Base-by-base conservation (phyloP, 2,329 filamentous ascomycete genomes). In the Beauveria varroae region DNA sequence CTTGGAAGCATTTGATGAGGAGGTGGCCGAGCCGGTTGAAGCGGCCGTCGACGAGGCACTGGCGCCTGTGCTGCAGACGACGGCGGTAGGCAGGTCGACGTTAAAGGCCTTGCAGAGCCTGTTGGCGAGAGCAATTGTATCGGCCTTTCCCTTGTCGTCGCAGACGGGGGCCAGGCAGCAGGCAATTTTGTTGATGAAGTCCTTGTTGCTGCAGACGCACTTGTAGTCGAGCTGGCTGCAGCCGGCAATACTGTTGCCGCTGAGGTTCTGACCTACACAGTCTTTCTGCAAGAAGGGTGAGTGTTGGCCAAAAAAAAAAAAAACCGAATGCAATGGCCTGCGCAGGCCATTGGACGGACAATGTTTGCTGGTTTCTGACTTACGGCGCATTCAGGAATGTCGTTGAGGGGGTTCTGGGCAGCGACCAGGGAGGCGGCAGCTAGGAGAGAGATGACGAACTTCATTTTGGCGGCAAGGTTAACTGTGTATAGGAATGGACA, bases 191-290 rank as follows among this genome's bases (percentile, higher is more conserved):
- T 67, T 64, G 60, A 79, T 69, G 71, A 78, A 78, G 49, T 70
- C 60, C 52, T 65, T 53, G 71, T 77, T 76, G 67, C 66, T 68
- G 72, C 76, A 79, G 67, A 78, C 71, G 68, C 76, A 79, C 58
- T 65, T 67, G 62, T 76, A 68, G 69, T 78, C 74, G 66, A 75
- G 65, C 50, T 68, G 63, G 30, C 66, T 67, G 68, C 76, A 79
- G 65, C 72, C 75, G 56, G 69, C 75, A 58, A 78, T 74, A 44
- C 65, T 64, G 22, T 59, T 65, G 49, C 72, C 72, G 26, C 64
- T 67, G 28, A 72, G 73, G 68, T 68, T 74, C 54, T 72, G 58
- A 63, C 62, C 65, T 41, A 76, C 68, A 64, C 74, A 77, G 6
- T 62, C 58, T 64, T 62, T 26, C 64, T 66, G 34, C 22, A 30